phyloP scores from a whole-genome alignment of 306 rosid species.

The Fagus sylvatica region DNA sequence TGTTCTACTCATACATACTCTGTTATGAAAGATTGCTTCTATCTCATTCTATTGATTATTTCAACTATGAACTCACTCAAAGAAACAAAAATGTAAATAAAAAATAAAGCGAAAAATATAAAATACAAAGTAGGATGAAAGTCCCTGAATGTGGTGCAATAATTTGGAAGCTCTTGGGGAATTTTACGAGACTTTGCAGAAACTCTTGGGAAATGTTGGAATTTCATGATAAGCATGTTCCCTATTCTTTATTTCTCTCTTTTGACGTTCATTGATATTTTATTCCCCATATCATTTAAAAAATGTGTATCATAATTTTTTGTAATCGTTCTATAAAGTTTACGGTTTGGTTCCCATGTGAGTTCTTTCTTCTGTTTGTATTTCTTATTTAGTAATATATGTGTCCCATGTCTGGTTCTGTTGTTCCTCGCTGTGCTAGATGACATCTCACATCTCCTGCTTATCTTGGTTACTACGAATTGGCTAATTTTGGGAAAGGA shows the following conservation, averaged over 20 bases:
- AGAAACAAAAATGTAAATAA: slow-evolving; percentile 6
- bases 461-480: too few species aligned
- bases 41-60: slow-evolving; percentile 16
- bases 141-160: slow-evolving; percentile 2
- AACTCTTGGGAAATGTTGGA: background rate
- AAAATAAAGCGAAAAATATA: background rate
- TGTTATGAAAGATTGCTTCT: background rate
- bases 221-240: background rate
- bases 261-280: too few species aligned
- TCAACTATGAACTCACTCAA: slow-evolving; percentile 8
- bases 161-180: background rate
- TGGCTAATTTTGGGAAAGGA: too few species aligned
- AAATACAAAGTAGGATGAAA: background rate
- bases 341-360: too few species aligned
- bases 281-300: too few species aligned
- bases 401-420: too few species aligned
- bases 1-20: slow-evolving; percentile 1
- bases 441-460: too few species aligned
- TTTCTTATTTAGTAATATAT: too few species aligned
- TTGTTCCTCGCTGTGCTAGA: too few species aligned
- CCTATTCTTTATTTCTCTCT: background rate
- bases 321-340: too few species aligned
- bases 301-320: too few species aligned
- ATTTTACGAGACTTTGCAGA: slow-evolving; percentile 6
- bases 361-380: too few species aligned